phyloP scores from a whole-genome alignment of 371 early-diverging fungal genomes.

The Haplosporangium sp. region DNA sequence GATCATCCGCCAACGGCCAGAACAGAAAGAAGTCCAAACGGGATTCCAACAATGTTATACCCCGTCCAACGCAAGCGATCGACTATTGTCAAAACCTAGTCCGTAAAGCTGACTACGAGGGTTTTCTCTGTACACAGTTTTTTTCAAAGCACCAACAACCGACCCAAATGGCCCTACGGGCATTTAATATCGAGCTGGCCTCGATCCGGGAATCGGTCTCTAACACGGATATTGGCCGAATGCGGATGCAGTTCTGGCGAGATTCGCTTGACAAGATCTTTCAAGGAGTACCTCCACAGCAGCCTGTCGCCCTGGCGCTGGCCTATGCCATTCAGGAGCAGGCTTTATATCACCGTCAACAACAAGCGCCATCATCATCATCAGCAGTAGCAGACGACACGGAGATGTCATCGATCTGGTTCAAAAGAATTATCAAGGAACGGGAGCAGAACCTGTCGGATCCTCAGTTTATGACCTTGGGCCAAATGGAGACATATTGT shows the following conservation, averaged over 20 bases:
- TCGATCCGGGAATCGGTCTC: slow-evolving; percentile 79
- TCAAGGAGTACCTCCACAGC: slow-evolving; percentile 76
- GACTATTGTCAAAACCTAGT: slow-evolving; percentile 52
- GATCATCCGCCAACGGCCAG: slow-evolving; percentile 4
- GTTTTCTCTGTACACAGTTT: slow-evolving; percentile 51
- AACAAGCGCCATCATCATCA: slow-evolving; percentile 2
- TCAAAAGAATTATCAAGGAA: slow-evolving; percentile 54
- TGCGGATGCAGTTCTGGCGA: slow-evolving; percentile 89
- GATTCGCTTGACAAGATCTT: slow-evolving; percentile 80
- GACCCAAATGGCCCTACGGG: slow-evolving; percentile 74
- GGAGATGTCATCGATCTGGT: slow-evolving; percentile 48
- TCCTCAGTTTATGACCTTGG: slow-evolving; percentile 76
- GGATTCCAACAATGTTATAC: slow-evolving; percentile 16
- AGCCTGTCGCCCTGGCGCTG: slow-evolving; percentile 72
- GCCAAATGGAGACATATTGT: slow-evolving; percentile 87
- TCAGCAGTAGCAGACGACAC: slow-evolving; percentile 7
- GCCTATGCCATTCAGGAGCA: slow-evolving; percentile 76
- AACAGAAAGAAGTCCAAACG: not conserved
- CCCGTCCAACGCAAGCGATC: slow-evolving; percentile 30
- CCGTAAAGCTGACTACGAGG: slow-evolving; percentile 51
- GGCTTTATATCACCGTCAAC: slow-evolving; percentile 7
- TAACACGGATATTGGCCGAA: slow-evolving; percentile 76
- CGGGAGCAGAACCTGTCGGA: slow-evolving; percentile 75
- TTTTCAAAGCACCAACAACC: slow-evolving; percentile 42
- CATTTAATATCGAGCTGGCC: slow-evolving; percentile 91